Evolutionary conservation across 106 monocot genomes (phyloP).

Genomic region (Chionographis japonica): DNA sequence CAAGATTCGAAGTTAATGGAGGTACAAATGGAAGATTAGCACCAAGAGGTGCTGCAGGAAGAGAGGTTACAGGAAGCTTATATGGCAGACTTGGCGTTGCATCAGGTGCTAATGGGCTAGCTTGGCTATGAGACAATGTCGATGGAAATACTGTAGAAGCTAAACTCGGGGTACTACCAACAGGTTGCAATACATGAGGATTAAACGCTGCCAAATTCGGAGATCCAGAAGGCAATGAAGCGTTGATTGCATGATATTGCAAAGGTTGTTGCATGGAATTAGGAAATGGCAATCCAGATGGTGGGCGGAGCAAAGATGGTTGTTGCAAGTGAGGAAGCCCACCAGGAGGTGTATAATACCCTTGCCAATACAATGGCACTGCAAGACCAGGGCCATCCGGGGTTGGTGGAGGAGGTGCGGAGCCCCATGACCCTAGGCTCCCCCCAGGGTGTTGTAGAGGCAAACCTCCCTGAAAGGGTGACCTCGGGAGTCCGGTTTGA

Average conservation of each 20-base stretch:
- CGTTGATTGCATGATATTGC: conserved; percentile 40
- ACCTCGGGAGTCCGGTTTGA: conserved; percentile 31
- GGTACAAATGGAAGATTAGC: conserved; percentile 8
- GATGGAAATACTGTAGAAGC: conserved; percentile 14
- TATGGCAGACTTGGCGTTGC: not conserved
- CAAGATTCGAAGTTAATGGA: conserved; percentile 5
- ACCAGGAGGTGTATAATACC: conserved; percentile 45
- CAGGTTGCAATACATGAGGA: conserved; percentile 27
- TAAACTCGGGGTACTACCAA: conserved; percentile 13
- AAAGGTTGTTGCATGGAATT: conserved; percentile 29
- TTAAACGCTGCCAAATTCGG: conserved; percentile 27
- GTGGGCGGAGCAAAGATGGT: not conserved
- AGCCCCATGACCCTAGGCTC: conserved; percentile 51
- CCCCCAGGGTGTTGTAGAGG: conserved; percentile 58
- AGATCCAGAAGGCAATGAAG: conserved; percentile 22
- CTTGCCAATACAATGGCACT: conserved; percentile 63
- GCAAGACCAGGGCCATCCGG: conserved; percentile 46
- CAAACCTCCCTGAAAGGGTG: conserved; percentile 35
- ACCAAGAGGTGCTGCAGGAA: conserved; percentile 9
- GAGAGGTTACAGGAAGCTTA: conserved; percentile 16
- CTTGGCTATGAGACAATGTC: conserved; percentile 8
- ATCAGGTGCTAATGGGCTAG: conserved; percentile 9
- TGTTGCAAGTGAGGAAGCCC: conserved; percentile 47
- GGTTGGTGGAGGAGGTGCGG: conserved; percentile 25
- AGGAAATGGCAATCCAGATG: too few relatives aligned